These are phyloP conservation scores for Botrytis tulipae DNA, from an alignment of 2,329 filamentous ascomycete genomes.

Conservation along the genomic window DNA sequence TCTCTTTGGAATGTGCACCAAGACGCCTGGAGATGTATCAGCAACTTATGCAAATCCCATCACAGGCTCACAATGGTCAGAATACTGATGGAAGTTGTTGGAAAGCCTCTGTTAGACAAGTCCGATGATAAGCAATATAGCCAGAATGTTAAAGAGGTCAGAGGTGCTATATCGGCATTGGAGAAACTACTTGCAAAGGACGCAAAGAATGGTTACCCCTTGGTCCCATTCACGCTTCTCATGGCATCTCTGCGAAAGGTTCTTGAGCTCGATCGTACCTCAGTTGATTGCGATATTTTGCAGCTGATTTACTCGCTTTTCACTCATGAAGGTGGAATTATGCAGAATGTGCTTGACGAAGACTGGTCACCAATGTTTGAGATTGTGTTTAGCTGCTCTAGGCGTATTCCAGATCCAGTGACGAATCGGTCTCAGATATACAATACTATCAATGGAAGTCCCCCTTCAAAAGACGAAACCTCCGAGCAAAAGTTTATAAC, in stretches of 20 bases:
- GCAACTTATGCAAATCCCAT: conserved; percentile 70
- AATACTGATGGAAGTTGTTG: conserved; percentile 61
- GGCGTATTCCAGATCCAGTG: conserved; percentile 32
- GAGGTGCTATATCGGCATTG: conserved; percentile 61
- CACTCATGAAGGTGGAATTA: conserved; percentile 52
- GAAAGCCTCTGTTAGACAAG: conserved; percentile 47
- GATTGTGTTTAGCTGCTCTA: conserved; percentile 55
- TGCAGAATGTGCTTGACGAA: conserved; percentile 59
- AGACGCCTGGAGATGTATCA: conserved; percentile 67
- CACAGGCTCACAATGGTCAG: conserved; percentile 68
- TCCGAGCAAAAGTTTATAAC: conserved; percentile 29
- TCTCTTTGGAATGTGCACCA: conserved; percentile 60
- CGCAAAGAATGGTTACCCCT: conserved; percentile 57
- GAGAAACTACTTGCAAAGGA: conserved; percentile 61
- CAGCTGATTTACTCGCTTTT: conserved; percentile 53
- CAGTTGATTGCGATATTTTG: conserved; percentile 38
- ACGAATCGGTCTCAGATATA: conserved; percentile 27
- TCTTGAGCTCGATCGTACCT: conserved; percentile 39
- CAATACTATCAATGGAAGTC: conserved; percentile 23
- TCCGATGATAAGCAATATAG: conserved; percentile 44
- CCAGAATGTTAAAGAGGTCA: conserved; percentile 54
- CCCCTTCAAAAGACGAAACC: conserved; percentile 27
- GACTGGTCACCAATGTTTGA: conserved; percentile 63
- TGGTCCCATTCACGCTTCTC: conserved; percentile 57
- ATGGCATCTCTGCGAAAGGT: conserved; percentile 56